Evolutionary conservation across 2,329 filamentous ascomycete species (phyloP).

Genomic region (Colletotrichum musae): DNA sequence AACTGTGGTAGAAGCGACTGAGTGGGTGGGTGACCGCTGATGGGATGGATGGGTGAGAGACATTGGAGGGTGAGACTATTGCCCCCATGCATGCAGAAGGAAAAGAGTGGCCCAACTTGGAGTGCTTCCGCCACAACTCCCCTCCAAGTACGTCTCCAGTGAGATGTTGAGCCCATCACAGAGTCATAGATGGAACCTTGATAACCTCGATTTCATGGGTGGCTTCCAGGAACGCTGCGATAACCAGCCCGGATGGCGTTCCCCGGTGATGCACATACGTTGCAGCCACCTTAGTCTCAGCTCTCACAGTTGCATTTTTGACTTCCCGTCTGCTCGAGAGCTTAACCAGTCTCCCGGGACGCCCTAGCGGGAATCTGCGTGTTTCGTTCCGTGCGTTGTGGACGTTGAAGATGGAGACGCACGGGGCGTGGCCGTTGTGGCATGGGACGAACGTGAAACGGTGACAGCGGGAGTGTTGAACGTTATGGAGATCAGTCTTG

Average conservation of each 20-base stretch:
- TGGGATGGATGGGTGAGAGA: not conserved
- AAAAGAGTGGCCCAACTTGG: not conserved
- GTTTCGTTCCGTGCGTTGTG: not conserved
- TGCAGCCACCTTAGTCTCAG: not conserved
- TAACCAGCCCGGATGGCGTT: slow-evolving; percentile 1
- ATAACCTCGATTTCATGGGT: not conserved
- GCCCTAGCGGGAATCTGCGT: too few relatives aligned
- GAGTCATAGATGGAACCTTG: not conserved
- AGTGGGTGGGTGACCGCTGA: not conserved
- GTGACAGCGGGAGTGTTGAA: not conserved
- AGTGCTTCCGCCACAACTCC: not conserved
- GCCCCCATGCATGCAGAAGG: not conserved
- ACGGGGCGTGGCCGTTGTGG: too few relatives aligned
- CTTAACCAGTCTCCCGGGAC: slow-evolving; percentile 5
- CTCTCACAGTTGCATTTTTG: slow-evolving; percentile 4
- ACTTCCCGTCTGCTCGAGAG: not conserved
- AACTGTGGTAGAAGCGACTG: too few relatives aligned
- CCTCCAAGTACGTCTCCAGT: not conserved
- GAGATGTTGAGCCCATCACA: not conserved
- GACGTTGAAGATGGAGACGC: not conserved
- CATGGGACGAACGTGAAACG: slow-evolving; percentile 3
- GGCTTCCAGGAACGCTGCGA: not conserved
- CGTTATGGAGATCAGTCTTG: not conserved
- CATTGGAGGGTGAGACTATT: slow-evolving; percentile 8
- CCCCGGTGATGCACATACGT: not conserved